Base-by-base conservation (phyloP, 768 basidiomycete species). In the Boletus edulis region DNA sequence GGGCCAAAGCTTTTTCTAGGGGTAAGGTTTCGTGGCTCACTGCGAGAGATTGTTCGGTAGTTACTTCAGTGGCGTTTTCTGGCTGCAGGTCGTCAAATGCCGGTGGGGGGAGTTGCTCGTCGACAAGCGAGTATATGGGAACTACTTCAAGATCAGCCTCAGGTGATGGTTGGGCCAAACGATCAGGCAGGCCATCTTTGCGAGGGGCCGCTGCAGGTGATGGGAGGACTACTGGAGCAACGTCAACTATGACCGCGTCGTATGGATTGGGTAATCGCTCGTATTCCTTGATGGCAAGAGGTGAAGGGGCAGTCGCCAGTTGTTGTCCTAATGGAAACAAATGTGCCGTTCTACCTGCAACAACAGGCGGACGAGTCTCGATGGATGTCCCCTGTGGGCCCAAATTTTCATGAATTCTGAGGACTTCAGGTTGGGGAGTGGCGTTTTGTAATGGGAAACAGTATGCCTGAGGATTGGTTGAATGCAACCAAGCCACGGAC, bases 31-130 rank as follows among this genome's bases (percentile, higher is more conserved):
- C 46, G 8, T n/a, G 8, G 5, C 10, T 35, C 2, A 29, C 32
- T 17, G 39, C n/a, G 4, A 14, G 32, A 29, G 31, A 51, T 40
- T 29, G 47, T 39, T 45, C 40, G 13, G 27, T 0, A 4, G n/a
- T 18, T 35, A 18, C 29, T 35, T 39, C 38, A 20, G 51, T 11
- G 18, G 12, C 27, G 43, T 39, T 34, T 17, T 39, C 37, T 12
- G 22, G 10, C 0, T 57, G 43, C 24, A 63, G 34, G 39, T 65
- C 66, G 20, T 59, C 57, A 27, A 70, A 67, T 5, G 63, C 56
- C 31, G 68, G 61, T 18, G 68, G 67, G 29, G 66, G 66, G 20
- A 49, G 53, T 32, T 60, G 52, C 3, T 68, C 63, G 18, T 67
- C 63, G 20, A 67, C 35, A 7, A 70, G 57, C 10, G 61, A 61